phyloP scores from a whole-genome alignment of 2,329 filamentous ascomycete genomes.

The Venturia asperata region DNA sequence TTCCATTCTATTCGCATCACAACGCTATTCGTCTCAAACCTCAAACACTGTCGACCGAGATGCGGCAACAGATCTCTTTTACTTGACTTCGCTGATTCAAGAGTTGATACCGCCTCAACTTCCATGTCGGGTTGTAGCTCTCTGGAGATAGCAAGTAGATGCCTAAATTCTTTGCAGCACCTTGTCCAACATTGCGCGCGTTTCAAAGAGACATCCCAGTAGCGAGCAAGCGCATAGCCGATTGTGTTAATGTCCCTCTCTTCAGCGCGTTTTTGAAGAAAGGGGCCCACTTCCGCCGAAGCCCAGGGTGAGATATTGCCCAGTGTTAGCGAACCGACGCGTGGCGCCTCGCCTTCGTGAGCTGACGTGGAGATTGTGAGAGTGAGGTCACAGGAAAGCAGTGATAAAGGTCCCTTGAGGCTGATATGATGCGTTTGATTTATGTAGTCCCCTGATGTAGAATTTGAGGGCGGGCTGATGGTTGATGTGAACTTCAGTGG shows the following conservation, averaged over 20 bases:
- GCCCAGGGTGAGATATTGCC: conserved; percentile 52
- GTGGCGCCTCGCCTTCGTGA: conserved; percentile 39
- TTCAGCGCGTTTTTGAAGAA: conserved; percentile 38
- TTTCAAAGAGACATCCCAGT: conserved; percentile 54
- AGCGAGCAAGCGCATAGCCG: conserved; percentile 62
- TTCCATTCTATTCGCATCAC: conserved; percentile 54
- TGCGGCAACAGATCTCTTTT: conserved; percentile 46
- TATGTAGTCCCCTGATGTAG: conserved; percentile 34
- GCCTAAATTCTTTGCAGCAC: conserved; percentile 8
- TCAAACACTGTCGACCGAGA: conserved; percentile 29
- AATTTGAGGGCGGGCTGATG: conserved; percentile 30
- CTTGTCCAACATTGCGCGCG: conserved; percentile 56
- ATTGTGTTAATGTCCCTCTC: conserved; percentile 52
- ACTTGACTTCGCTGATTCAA: conserved; percentile 25
- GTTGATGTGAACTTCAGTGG: conserved; percentile 56
- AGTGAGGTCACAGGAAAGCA: conserved; percentile 53
- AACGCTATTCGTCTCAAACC: conserved; percentile 33
- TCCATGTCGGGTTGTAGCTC: conserved; percentile 20
- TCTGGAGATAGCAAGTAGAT: conserved; percentile 15
- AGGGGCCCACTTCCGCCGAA: conserved; percentile 50
- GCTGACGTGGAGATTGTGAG: conserved; percentile 43
- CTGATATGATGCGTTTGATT: conserved; percentile 46
- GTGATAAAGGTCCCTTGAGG: conserved; percentile 42
- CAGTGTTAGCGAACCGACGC: conserved; percentile 49
- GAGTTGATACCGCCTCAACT: conserved; percentile 22